Percentiles rank a stretch among this genome's conserved stretches.
These are phyloP conservation scores for Pulveroboletus sp. DNA, from an alignment of 768 basidiomycete genomes.

Conservation along the genomic window DNA sequence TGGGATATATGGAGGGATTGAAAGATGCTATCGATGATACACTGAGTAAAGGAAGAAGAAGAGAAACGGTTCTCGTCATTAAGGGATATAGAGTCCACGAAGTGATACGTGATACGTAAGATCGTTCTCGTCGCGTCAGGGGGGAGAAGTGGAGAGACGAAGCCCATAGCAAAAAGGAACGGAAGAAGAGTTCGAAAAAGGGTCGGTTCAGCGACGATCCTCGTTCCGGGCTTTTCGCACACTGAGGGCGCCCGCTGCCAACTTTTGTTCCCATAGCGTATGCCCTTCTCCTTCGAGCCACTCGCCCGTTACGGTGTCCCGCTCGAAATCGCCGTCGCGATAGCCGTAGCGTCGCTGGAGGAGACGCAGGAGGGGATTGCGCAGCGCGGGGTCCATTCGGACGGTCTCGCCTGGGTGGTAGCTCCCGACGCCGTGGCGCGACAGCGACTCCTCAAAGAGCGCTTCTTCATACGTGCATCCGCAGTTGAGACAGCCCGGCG, in stretches of 20 bases:
- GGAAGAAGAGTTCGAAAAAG: not conserved
- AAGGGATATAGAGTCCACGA: conserved; percentile 15
- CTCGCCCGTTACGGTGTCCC: conserved; percentile 54
- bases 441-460: conserved; percentile 79
- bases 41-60: conserved; percentile 7
- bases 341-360: conserved; percentile 72
- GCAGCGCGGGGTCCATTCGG: conserved; percentile 83
- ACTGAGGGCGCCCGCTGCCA: conserved; percentile 35
- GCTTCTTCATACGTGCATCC: conserved; percentile 84
- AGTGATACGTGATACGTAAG: conserved; percentile 25
- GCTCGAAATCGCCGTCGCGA: conserved; percentile 83
- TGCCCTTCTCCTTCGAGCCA: conserved; percentile 71
- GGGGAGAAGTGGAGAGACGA: too few relatives aligned
- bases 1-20: conserved; percentile 10
- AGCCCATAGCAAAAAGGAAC: conserved; percentile 1
- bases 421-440: conserved; percentile 75
- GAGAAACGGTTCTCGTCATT: conserved; percentile 14
- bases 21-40: conserved; percentile 22
- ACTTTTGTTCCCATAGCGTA: conserved; percentile 58
- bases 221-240: conserved; percentile 35
- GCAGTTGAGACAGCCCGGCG: conserved; percentile 74
- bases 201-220: conserved; percentile 34
- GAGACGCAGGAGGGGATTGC: conserved; percentile 73
- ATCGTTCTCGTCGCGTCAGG: conserved; percentile 18
- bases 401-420: conserved; percentile 82